Base-by-base conservation (phyloP, 202 grass and related monocot genomes). In the Cymbopogon flexuosus region DNA sequence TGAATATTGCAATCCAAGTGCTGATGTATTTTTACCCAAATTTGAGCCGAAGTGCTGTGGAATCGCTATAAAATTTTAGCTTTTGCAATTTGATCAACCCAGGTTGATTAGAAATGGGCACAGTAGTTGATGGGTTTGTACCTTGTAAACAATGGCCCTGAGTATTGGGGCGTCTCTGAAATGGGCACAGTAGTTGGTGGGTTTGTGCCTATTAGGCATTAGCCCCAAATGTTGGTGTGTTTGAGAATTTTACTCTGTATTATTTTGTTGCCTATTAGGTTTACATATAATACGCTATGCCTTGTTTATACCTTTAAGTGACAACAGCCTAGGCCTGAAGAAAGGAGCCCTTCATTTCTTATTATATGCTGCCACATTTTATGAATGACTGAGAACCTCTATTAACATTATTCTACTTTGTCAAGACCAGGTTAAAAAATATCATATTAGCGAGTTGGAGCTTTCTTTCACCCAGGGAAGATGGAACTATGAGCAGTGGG, bases 401-500 rank as follows among this genome's bases (percentile, higher is more conserved):
- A 54, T 86, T 79, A 73, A 86, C 64, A 75, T 52, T 42, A 65
- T 84, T 5, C 4, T 62, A 13, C 76, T 68, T 23, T 91, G 75
- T 73, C 57, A 81, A 73, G 83, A 89, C 49, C 88, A 94, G 95
- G 90, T 91, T 16, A 80, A 84, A 47, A 94, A 97, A 79, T 94
- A 89, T 56, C 88, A 78, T 81, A 93, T 97, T 60, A 97, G 77
- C 24, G 92, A 97, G 70, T 37, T 97, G 54, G 95, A 97, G 82
- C 85, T 97, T 62, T 97, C 92, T 43, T 99, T 95, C 70, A 99
- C 92, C 39, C 96, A 99, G 78, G 96, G 96, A 73, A 85, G 92
- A 65, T 99, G 96, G 96, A 99, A 91, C 73, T 95, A 93, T 77
- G 96, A 93, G 60, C 83, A 65, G 27, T 99, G 92, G 96, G 96